These are phyloP conservation scores for Paradendryphiella salina DNA, from an alignment of 2,329 filamentous ascomycete species.

Conservation along the genomic window DNA sequence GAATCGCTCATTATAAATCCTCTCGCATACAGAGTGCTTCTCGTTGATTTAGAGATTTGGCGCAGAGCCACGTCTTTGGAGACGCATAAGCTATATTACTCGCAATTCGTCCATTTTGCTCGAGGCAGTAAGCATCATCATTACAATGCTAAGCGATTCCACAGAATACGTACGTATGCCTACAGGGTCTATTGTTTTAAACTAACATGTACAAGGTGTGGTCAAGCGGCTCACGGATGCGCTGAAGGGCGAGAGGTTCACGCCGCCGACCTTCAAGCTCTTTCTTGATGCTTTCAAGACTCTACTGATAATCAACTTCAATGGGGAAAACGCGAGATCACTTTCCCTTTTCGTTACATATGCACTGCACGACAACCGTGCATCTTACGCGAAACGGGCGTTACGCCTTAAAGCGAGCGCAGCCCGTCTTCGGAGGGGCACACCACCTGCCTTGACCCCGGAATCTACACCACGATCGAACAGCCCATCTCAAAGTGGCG, in stretches of 20 bases:
- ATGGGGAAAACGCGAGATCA: constrained; percentile 81
- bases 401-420: constrained; percentile 43
- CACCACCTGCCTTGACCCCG: constrained; percentile 32
- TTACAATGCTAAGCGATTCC: constrained; percentile 85
- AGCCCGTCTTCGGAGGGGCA: constrained; percentile 37
- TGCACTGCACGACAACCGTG: constrained; percentile 70
- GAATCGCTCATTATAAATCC: constrained; percentile 96
- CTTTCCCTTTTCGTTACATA: constrained; percentile 93
- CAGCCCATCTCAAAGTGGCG: constrained; percentile 34
- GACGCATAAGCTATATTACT: constrained; percentile 88
- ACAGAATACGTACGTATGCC: constrained; percentile 78
- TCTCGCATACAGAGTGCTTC: constrained; percentile 84
- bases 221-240: constrained; percentile 89
- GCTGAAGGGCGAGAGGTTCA: constrained; percentile 80
- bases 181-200: neutral
- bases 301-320: constrained; percentile 78
- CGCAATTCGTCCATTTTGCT: constrained; percentile 86
- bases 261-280: constrained; percentile 69
- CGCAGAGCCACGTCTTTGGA: constrained; percentile 69
- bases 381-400: constrained; percentile 45
- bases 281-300: constrained; percentile 80
- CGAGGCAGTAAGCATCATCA: constrained; percentile 88
- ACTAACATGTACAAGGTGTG: constrained; percentile 63
- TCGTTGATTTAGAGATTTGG: constrained; percentile 95
- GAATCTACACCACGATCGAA: constrained; percentile 37